Base-by-base conservation (phyloP, 768 basidiomycete species). In the Tulasnella sp. region DNA sequence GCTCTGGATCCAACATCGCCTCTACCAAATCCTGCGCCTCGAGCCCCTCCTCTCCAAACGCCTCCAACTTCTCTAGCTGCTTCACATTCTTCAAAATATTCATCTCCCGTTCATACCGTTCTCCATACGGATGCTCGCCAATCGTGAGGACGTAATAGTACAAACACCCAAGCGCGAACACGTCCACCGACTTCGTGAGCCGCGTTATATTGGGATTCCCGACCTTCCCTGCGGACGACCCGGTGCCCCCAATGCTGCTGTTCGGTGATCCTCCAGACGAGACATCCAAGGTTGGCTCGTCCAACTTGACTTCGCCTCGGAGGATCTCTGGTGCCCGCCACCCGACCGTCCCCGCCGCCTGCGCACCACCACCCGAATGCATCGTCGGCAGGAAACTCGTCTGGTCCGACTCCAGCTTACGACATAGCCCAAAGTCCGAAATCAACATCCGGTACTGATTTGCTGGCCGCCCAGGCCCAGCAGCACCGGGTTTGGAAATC, bases 321-420 rank as follows among this genome's bases (percentile, higher is more conserved):
- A 99, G 71, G 61, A 97, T 92, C 71, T 99, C 96, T 0, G 96
- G 96, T 0, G 96, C 96, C 4, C 96, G 81, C 90, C 96, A 99
- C 1, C 96, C 96, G 17, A 93, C 84, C 0, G 93, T 94, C 12
- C 96, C 96, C 8, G 88, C 91, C 19, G 80, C 88, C 72, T 87
- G 80, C 31, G 84, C 79, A 73, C 41, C 41, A 5, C 94, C 90
- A 29, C 49, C 49, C 6, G 49, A 50, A 65, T 93, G 85, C 14
- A 82, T 81, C 0, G 94, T 97, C 1, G 93, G 94, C 62, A 91
- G 71, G 69, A 98, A 98, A 65, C 89, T 92, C 49, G 91, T 93
- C 75, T 98, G 93, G 69, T 97, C 96, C 35, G 88, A 73, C 62
- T 97, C 93, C 42, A 98, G 75, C 68, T 87, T 91, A 69, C 93